Evolutionary conservation across 306 rosid species (phyloP).

Genomic region (Fragaria nilgerrensis): DNA sequence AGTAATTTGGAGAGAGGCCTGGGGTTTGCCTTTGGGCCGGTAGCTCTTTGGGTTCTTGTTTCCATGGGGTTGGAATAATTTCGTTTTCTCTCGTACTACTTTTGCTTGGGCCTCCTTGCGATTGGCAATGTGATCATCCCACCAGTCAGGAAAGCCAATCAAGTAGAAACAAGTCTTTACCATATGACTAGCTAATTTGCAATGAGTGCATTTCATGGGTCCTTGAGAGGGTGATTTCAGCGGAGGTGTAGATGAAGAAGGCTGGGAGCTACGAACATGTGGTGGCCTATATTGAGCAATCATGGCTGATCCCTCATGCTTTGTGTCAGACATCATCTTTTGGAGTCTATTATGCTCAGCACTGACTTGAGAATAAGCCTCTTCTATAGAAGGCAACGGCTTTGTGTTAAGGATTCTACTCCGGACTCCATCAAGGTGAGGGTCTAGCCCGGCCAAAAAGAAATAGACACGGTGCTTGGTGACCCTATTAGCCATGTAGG

Average conservation of each 20-base stretch:
- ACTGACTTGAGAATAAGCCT: background rate
- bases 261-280: background rate
- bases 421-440: background rate
- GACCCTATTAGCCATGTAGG: background rate
- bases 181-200: background rate
- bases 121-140: background rate
- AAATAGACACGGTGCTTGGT: background rate
- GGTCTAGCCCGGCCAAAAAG: background rate
- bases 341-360: background rate
- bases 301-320: background rate
- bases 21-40: background rate
- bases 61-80: background rate
- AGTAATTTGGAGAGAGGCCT: no score
- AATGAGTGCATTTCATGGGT: background rate
- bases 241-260: background rate
- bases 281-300: background rate
- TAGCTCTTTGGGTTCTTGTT: background rate
- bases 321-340: background rate
- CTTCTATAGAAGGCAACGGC: background rate
- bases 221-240: background rate
- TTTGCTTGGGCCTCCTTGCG: background rate
- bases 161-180: background rate
- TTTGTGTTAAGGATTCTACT: background rate
- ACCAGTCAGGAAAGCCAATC: background rate
- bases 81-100: background rate